These are phyloP conservation scores for Metarhizium brunneum DNA, from an alignment of 2,329 filamentous ascomycete genomes.

Conservation along the genomic window DNA sequence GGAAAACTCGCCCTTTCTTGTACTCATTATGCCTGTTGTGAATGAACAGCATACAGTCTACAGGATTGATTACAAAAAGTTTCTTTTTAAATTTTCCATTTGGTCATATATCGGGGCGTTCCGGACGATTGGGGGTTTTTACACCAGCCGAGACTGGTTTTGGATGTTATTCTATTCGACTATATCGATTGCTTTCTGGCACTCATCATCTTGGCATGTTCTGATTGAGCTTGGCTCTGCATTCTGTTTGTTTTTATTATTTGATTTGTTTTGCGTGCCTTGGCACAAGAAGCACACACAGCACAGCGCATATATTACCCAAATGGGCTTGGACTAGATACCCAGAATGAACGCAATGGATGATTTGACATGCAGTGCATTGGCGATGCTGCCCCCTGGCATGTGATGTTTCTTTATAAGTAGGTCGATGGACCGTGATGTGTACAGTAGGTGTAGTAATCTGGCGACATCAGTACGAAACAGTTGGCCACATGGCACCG, in stretches of 20 bases:
- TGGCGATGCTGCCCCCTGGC: background rate
- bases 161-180: background rate
- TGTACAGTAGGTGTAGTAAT: too few species aligned
- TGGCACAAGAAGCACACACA: background rate
- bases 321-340: constrained; percentile 3
- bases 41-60: too few species aligned
- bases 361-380: background rate
- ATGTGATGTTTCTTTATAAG: background rate
- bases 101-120: background rate
- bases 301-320: background rate
- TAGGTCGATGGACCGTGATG: too few species aligned
- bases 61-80: background rate
- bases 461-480: too few species aligned
- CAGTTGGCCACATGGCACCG: too few species aligned
- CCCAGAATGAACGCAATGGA: constrained; percentile 2
- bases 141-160: background rate
- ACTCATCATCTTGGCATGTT: background rate
- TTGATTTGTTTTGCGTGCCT: background rate
- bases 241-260: background rate
- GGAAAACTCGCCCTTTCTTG: background rate
- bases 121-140: background rate
- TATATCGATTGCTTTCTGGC: background rate
- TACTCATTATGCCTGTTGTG: background rate
- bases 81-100: background rate
- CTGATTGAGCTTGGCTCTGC: background rate